These are phyloP conservation scores for Komagataella pastoris DNA, from an alignment of 805 yeast species.

Conservation along the genomic window DNA sequence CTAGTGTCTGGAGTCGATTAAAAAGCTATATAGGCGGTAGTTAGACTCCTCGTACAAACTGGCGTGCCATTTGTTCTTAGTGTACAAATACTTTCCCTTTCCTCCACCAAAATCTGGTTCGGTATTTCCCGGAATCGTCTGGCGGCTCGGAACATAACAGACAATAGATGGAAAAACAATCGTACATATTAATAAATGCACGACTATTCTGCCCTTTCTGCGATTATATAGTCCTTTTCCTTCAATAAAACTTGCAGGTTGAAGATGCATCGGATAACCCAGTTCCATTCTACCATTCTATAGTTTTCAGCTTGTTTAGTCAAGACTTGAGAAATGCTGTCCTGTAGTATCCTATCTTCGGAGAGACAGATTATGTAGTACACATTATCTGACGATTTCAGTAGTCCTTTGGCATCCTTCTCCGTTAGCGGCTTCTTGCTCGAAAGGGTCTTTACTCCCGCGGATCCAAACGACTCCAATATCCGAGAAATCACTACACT, in stretches of 20 bases:
- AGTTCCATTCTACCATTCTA: slow-evolving; percentile 45
- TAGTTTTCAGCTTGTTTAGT: slow-evolving; percentile 11
- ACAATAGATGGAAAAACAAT: background rate
- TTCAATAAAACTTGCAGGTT: slow-evolving; percentile 19
- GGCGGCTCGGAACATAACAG: background rate
- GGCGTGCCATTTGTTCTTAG: too few species aligned
- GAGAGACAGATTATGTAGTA: slow-evolving; percentile 12
- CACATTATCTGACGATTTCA: slow-evolving; percentile 8
- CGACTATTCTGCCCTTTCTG: background rate
- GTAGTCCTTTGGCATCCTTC: background rate
- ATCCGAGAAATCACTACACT: slow-evolving; percentile 39
- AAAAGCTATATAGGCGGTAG: too few species aligned
- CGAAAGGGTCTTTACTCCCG: slow-evolving; percentile 7
- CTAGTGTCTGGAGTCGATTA: too few species aligned
- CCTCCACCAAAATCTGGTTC: background rate
- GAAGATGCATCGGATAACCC: slow-evolving; percentile 47
- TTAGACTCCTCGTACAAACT: too few species aligned
- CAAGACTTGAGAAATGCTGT: slow-evolving; percentile 12
- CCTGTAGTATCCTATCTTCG: slow-evolving; percentile 19
- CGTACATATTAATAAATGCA: background rate
- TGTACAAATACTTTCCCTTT: too few species aligned
- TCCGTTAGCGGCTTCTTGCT: slow-evolving; percentile 7
- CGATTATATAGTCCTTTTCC: slow-evolving; percentile 2
- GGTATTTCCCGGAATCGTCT: background rate
- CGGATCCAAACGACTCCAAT: slow-evolving; percentile 45